Base-by-base conservation (phyloP, 2,329 filamentous ascomycete species). In the Paecilomyces sp. region DNA sequence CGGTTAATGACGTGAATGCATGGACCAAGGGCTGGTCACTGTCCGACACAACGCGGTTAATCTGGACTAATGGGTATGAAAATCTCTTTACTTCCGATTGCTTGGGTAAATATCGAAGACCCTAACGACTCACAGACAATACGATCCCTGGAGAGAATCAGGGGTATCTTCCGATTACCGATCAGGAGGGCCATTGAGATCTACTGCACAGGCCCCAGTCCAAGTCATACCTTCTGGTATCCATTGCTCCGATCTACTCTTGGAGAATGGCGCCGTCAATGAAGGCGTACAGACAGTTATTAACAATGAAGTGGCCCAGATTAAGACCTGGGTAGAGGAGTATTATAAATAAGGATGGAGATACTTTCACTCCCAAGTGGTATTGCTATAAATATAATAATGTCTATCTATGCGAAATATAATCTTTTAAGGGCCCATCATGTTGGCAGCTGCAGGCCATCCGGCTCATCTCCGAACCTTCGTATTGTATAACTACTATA, bases 131-230 rank as follows among this genome's bases (percentile, higher is more conserved):
- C 54, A 36, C 34, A 70, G 81, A 52, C 76, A 84, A 69, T 82
- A 75, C 58, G 85, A 88, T 67, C 85, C 85, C 5, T 87, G 85
- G 85, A 76, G 80, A 34, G 78, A 82, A 3, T 77, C 80, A 0
- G 79, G 79, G 3, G 79, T 87, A 0, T 80, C 79, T 0, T 82
- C 81, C 18, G 74, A 78, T 28, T 79, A 80, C 67, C 76, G 84
- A 22, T 82, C 83, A 0, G 81, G 78, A 5, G 85, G 85, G 0
- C 82, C 83, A 1, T 68, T 86, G 15, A 13, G 70, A 58, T 78
- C 79, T 11, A 83, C 79, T 0, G 28, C 68, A 0, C 66, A 79
- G 28, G 76, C 77, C 0, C 84, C 85, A 0, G 74, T 85, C 11
- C 75, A 80, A 57, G 64, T 87, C 22, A 80, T 87, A 54, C 78